These are phyloP conservation scores for Apiotrichum gracile DNA, from an alignment of 1,284 basidiomycete genomes.

Conservation along the genomic window DNA sequence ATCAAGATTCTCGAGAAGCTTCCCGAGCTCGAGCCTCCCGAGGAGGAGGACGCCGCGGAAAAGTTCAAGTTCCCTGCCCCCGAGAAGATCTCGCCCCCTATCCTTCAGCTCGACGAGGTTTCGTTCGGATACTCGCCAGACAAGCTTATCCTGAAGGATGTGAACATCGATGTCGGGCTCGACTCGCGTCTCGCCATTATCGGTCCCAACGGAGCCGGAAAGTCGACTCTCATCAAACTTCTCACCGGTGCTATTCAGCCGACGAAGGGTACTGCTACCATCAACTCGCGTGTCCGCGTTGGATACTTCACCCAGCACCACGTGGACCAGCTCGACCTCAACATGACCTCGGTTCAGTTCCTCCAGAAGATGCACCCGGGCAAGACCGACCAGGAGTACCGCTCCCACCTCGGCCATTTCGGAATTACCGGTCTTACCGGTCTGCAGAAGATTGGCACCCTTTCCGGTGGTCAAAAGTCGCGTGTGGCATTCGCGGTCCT, in stretches of 20 bases:
- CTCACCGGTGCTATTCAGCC: constrained; percentile 86
- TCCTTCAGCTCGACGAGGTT: constrained; percentile 89
- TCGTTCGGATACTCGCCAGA: constrained; percentile 85
- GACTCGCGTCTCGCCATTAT: constrained; percentile 88
- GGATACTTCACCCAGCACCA: constrained; percentile 98
- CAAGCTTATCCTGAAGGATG: constrained; percentile 67
- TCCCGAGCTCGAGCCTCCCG: constrained; percentile 87
- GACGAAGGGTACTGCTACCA: constrained; percentile 70
- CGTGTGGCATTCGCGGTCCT: constrained; percentile 93
- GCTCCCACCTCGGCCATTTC: constrained; percentile 91
- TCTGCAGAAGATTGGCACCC: constrained; percentile 51
- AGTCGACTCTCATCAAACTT: constrained; percentile 68
- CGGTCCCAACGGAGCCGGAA: constrained; percentile 59
- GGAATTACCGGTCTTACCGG: constrained; percentile 97
- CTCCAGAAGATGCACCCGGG: constrained; percentile 87
- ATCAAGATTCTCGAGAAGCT: constrained; percentile 99
- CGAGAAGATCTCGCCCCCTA: constrained; percentile 91
- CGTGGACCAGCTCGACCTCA: constrained; percentile 82
- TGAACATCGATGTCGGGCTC: constrained; percentile 85
- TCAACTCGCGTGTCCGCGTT: constrained; percentile 84
- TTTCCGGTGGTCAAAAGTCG: constrained; percentile 86
- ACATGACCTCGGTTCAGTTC: constrained; percentile 85
- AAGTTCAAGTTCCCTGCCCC: constrained; percentile 90
- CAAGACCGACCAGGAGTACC: constrained; percentile 93
- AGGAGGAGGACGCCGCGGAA: constrained; percentile 77